These are phyloP conservation scores for Opeltia flavorubescens DNA, from an alignment of 495 filamentous ascomycete genomes.

Conservation along the genomic window DNA sequence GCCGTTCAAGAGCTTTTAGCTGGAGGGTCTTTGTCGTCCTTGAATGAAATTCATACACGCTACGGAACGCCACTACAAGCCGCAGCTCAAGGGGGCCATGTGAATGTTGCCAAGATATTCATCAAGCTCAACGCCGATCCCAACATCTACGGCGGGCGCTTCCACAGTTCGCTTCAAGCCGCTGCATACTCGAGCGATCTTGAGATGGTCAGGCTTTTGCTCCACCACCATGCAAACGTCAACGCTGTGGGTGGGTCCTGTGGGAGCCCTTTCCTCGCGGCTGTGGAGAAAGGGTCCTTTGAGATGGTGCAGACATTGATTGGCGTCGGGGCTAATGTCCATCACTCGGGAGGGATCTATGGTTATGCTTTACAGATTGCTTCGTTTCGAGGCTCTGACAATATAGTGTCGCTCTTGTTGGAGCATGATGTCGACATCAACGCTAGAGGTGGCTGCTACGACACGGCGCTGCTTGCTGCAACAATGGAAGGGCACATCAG, in stretches of 20 bases:
- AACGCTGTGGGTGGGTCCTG: slow-evolving; percentile 20
- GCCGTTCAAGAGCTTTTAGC: neutral
- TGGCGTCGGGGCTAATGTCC: too few species aligned
- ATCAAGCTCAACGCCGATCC: neutral
- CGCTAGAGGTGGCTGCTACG: too few species aligned
- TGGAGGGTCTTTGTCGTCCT: neutral
- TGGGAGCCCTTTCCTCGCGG: slow-evolving; percentile 1
- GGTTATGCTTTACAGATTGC: too few species aligned
- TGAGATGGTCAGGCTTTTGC: slow-evolving; percentile 9
- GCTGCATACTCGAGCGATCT: slow-evolving; percentile 2
- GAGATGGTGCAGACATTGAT: too few species aligned
- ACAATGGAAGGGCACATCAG: too few species aligned
- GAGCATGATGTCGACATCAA: too few species aligned
- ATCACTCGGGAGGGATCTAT: too few species aligned
- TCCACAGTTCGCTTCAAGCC: slow-evolving; percentile 6
- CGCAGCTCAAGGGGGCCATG: neutral
- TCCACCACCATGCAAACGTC: slow-evolving; percentile 14
- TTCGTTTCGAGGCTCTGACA: too few species aligned
- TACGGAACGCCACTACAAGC: neutral
- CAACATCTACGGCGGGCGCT: neutral
- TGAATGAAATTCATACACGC: neutral
- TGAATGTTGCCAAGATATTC: neutral
- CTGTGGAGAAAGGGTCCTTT: too few species aligned
- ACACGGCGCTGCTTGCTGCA: too few species aligned
- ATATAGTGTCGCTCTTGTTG: too few species aligned